Conservation (phyloP, 1,284 basidiomycete genomes). For the Anthracocystis walkeri region DNA sequence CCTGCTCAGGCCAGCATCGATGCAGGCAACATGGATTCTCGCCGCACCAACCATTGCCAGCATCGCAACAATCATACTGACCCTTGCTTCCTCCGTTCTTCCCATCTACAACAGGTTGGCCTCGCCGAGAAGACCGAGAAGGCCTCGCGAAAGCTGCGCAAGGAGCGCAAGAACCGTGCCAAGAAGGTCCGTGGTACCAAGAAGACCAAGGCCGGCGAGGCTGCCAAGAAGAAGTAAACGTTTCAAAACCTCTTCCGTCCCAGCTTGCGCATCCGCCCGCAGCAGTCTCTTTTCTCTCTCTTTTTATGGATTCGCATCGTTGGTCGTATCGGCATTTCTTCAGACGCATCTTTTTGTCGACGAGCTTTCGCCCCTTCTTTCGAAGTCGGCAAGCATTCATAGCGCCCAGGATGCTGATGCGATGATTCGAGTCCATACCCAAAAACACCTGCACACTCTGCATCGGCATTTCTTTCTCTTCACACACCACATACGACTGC, state of each 20-base stretch:
- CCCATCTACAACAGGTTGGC: conserved; percentile 72
- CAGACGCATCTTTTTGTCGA: conserved; percentile 18
- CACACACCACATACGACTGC: conserved; percentile 23
- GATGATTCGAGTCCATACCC: conserved; percentile 3
- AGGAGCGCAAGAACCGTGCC: conserved; percentile 99
- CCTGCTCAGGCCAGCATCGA: not conserved
- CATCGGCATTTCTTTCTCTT: conserved; percentile 23
- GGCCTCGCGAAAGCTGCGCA: conserved; percentile 95
- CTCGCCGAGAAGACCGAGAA: conserved; percentile 86
- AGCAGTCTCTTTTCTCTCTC: conserved; percentile 18
- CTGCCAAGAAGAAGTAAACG: conserved; percentile 65
- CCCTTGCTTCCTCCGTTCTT: not conserved
- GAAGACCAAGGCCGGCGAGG: conserved; percentile 64
- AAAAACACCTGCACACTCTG: conserved; percentile 19
- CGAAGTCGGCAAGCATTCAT: conserved; percentile 30
- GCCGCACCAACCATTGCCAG: not conserved
- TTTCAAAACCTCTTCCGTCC: conserved; percentile 6
- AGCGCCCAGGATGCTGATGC: conserved; percentile 18
- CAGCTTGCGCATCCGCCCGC: conserved; percentile 13
- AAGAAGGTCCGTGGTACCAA: conserved; percentile 86
- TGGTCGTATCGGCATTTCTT: conserved; percentile 3
- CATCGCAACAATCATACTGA: not conserved
- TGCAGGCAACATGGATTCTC: not conserved
- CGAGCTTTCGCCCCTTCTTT: conserved; percentile 55
- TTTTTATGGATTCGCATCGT: conserved; percentile 15